phyloP scores from a whole-genome alignment of 164 flowering plant species.

The Berberis vulgaris region DNA sequence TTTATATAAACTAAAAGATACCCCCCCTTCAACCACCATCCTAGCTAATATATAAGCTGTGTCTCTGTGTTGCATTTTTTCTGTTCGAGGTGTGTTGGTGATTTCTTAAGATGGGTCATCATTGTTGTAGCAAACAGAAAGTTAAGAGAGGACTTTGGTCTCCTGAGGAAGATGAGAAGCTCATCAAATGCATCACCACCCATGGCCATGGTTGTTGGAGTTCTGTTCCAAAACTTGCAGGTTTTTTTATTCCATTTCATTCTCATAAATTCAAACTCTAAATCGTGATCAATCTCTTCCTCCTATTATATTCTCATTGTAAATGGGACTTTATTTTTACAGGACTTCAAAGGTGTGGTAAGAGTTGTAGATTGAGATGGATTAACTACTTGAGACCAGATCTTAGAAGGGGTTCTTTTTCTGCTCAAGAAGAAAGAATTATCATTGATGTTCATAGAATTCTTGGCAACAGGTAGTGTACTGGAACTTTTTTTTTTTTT shows the following conservation, averaged over 20 bases:
- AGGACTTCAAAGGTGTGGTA: conserved; percentile 44
- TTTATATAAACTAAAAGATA: not conserved
- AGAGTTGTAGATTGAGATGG: conserved; percentile 44
- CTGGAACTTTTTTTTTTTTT: not conserved
- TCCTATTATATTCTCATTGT: not conserved
- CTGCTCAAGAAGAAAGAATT: conserved; percentile 30
- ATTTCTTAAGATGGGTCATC: conserved; percentile 26
- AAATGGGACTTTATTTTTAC: not conserved
- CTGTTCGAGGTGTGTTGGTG: not conserved
- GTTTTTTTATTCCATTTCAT: conserved; percentile 5
- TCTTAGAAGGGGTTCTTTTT: conserved; percentile 35
- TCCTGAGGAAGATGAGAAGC: conserved; percentile 44
- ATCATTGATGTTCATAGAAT: conserved; percentile 38
- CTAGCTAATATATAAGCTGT: not conserved
- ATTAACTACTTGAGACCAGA: conserved; percentile 41
- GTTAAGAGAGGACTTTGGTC: conserved; percentile 43
- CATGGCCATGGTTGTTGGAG: conserved; percentile 45
- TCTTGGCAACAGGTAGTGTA: conserved; percentile 32
- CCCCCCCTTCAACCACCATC: not conserved
- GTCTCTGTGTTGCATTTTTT: not conserved
- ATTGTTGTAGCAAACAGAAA: conserved; percentile 40
- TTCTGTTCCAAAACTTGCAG: conserved; percentile 35
- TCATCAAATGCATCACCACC: conserved; percentile 24
- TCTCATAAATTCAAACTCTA: not conserved
- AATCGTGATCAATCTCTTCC: not conserved